phyloP scores from a whole-genome alignment of 306 rosid species.

The Prunus mira region DNA sequence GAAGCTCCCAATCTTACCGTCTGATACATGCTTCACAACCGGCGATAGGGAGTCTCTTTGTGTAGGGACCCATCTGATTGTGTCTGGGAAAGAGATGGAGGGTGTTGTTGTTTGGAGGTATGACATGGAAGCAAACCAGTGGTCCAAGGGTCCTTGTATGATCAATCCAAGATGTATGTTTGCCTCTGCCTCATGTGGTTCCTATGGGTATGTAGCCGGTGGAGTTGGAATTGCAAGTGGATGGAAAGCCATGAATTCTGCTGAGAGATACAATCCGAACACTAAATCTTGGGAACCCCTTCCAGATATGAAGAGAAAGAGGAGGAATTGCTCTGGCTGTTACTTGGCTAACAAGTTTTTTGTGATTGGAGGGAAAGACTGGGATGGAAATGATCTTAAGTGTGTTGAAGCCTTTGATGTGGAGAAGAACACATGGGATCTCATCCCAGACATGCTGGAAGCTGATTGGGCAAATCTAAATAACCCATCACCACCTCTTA shows the following conservation, averaged over 20 bases:
- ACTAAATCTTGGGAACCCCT: constrained; percentile 54
- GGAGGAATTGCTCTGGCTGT: constrained; percentile 69
- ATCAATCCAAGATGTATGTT: constrained; percentile 62
- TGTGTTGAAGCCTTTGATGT: constrained; percentile 68
- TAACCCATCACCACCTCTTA: constrained; percentile 61
- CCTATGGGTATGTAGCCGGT: constrained; percentile 67
- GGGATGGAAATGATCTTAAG: constrained; percentile 36
- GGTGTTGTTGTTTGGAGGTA: constrained; percentile 65
- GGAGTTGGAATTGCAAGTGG: constrained; percentile 42
- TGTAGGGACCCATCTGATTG: constrained; percentile 74
- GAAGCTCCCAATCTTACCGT: constrained; percentile 56
- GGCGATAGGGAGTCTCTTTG: constrained; percentile 74
- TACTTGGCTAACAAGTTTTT: constrained; percentile 70
- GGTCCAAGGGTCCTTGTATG: constrained; percentile 78
- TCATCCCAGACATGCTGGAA: constrained; percentile 55
- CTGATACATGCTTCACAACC: constrained; percentile 44
- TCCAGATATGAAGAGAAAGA: constrained; percentile 54
- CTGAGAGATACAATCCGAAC: constrained; percentile 61
- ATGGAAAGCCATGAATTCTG: constrained; percentile 40
- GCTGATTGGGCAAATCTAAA: constrained; percentile 14
- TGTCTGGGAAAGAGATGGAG: constrained; percentile 59
- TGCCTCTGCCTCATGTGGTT: constrained; percentile 75
- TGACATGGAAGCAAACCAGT: constrained; percentile 41
- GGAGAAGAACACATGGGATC: constrained; percentile 49
- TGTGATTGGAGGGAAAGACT: constrained; percentile 75